These are phyloP conservation scores for Neurospora cerealis DNA, from an alignment of 495 filamentous ascomycete species.

Conservation along the genomic window DNA sequence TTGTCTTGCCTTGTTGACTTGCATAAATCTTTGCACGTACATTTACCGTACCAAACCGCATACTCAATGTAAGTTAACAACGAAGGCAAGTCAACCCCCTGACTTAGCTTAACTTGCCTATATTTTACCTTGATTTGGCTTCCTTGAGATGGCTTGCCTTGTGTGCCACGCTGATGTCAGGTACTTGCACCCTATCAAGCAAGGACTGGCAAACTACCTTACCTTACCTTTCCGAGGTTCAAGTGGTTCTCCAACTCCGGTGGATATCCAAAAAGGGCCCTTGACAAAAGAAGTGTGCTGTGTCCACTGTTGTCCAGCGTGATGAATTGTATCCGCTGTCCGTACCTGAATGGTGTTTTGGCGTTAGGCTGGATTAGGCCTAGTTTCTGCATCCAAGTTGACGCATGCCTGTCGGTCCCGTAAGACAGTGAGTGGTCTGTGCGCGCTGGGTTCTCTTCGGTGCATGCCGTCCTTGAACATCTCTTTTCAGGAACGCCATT, in stretches of 20 bases:
- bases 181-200: not conserved
- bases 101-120: too few species aligned
- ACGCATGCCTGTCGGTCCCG: not conserved
- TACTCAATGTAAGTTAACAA: too few species aligned
- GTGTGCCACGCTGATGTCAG: not conserved
- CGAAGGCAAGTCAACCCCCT: too few species aligned
- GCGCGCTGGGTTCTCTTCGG: not conserved
- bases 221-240: not conserved
- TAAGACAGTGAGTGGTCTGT: not conserved
- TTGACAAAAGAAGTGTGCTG: not conserved
- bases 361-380: conserved; percentile 12
- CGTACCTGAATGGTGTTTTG: conserved; percentile 6
- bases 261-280: not conserved
- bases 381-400: conserved; percentile 9
- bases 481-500: not conserved
- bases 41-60: too few species aligned
- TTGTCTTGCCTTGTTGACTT: too few species aligned
- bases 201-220: not conserved
- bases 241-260: not conserved
- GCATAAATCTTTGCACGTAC: too few species aligned
- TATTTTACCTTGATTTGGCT: too few species aligned
- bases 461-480: not conserved
- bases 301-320: not conserved
- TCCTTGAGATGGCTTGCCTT: too few species aligned
- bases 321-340: not conserved